phyloP scores from a whole-genome alignment of 2,329 filamentous ascomycete species.

The Rosellinia necatrix region DNA sequence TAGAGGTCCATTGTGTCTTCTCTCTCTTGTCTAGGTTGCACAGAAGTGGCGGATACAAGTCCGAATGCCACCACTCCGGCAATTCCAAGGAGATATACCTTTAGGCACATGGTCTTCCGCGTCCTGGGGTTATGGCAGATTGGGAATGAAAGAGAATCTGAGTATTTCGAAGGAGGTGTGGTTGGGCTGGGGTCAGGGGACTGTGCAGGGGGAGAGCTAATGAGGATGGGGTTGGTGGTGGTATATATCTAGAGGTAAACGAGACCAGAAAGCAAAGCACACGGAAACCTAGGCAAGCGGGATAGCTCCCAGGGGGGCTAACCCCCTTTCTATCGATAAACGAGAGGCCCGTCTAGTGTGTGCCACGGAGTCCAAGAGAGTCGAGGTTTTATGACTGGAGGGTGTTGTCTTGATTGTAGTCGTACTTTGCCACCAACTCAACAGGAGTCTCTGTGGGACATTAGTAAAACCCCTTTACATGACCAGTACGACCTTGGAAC shows the following conservation, averaged over 20 bases:
- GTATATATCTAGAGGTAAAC: neutral
- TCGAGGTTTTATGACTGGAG: constrained; percentile 1
- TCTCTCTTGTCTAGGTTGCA: constrained; percentile 24
- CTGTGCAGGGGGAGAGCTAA: neutral
- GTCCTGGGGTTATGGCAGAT: neutral
- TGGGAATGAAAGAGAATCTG: neutral
- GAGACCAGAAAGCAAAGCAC: neutral
- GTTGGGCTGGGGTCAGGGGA: no score
- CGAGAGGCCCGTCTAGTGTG: neutral
- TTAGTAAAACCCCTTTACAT: no score
- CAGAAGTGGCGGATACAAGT: neutral
- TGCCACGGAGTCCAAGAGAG: neutral
- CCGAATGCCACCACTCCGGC: neutral
- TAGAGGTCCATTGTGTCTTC: constrained; percentile 31
- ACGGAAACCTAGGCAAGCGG: neutral
- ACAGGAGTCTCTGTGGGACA: constrained; percentile 1
- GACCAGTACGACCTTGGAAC: no score
- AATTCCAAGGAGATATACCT: constrained; percentile 11
- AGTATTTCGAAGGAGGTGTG: no score
- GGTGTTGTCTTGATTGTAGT: constrained; percentile 6
- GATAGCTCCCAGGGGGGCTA: neutral
- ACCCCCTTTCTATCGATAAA: neutral
- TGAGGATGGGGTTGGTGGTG: neutral
- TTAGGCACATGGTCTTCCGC: constrained; percentile 15
- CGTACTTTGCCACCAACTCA: neutral